Evolutionary conservation across 2,329 filamentous ascomycete species (phyloP).

Genomic region (Colletotrichum abscissum): DNA sequence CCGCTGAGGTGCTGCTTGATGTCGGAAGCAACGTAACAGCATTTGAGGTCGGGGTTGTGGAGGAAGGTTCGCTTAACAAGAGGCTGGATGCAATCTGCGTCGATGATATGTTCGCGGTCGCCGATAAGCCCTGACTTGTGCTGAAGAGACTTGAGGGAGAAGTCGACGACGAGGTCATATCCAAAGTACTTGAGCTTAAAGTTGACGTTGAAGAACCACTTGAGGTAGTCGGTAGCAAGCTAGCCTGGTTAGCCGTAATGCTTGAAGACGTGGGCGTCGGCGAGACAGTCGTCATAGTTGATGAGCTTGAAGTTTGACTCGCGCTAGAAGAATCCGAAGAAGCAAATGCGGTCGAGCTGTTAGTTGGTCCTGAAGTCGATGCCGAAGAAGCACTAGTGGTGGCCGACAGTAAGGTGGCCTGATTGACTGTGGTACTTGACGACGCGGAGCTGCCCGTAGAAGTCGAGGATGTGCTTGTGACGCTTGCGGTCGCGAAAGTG

Average conservation of each 20-base stretch:
- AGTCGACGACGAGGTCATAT: not conserved
- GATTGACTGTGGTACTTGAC: not conserved
- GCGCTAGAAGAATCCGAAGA: not conserved
- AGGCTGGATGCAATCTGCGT: not conserved
- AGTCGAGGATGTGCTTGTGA: not conserved
- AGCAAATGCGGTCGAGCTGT: not conserved
- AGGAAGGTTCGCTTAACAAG: not conserved
- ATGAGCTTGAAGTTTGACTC: not conserved
- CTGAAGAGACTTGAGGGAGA: not conserved
- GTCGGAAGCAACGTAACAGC: not conserved
- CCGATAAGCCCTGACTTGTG: not conserved
- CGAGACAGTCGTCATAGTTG: not conserved
- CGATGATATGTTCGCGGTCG: not conserved
- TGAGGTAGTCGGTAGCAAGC: not conserved
- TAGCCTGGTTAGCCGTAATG: not conserved
- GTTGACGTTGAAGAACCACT: not conserved
- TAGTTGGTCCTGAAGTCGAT: not conserved
- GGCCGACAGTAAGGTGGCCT: not conserved
- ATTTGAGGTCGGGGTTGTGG: not conserved
- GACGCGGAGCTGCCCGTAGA: not conserved
- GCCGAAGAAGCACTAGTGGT: not conserved
- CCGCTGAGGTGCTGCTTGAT: not conserved
- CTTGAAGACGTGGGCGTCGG: not conserved
- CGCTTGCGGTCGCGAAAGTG: not conserved
- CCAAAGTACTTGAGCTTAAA: not conserved